These are phyloP conservation scores for Oryza brachyantha DNA, from an alignment of 176 grass and related monocot species.

Conservation along the genomic window DNA sequence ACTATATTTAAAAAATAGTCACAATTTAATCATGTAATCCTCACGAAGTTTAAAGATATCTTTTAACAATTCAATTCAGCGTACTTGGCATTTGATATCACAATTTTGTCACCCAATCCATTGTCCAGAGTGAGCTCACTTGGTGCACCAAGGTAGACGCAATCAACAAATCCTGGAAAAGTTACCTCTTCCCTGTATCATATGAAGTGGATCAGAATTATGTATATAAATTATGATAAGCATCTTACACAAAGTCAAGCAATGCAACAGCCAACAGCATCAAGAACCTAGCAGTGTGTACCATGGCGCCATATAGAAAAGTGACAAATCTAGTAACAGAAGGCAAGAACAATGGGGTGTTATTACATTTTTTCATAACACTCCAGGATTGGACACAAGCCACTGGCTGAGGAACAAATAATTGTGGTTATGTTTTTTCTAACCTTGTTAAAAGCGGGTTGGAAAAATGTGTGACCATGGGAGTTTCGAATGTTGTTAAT, in stretches of 20 bases:
- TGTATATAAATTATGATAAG: background rate
- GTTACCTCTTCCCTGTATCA: constrained; percentile 72
- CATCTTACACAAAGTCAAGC: background rate
- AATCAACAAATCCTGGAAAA: constrained; percentile 92
- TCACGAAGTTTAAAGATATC: background rate
- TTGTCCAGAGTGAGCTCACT: constrained; percentile 72
- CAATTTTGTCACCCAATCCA: constrained; percentile 87
- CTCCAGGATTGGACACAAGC: background rate
- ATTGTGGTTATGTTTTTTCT: background rate
- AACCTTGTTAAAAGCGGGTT: background rate
- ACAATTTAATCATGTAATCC: constrained; percentile 32
- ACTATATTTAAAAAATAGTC: constrained; percentile 41
- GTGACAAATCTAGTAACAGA: background rate
- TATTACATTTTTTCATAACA: background rate
- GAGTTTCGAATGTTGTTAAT: background rate
- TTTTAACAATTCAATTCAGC: background rate
- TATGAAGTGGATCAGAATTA: constrained; percentile 21
- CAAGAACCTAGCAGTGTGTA: background rate
- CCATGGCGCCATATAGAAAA: background rate
- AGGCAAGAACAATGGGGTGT: background rate
- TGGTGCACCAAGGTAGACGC: constrained; percentile 77
- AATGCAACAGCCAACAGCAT: background rate
- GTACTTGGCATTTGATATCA: constrained; percentile 73
- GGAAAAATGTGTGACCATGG: background rate
- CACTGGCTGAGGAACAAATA: background rate